Conservation (phyloP, 2,329 filamentous ascomycete species). For the Penicillium aurantiogriseum region DNA sequence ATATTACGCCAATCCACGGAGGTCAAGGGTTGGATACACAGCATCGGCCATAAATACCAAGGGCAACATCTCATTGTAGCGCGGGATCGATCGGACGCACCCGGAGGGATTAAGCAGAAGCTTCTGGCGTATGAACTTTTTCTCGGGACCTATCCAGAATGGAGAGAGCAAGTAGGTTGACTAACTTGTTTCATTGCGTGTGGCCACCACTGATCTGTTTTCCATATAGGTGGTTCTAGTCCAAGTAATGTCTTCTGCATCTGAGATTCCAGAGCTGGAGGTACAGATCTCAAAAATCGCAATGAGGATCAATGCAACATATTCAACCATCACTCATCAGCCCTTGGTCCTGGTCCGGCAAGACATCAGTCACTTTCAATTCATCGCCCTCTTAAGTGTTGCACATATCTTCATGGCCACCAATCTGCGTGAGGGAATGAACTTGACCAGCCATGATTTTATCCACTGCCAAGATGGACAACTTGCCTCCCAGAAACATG, state of each 20-base stretch:
- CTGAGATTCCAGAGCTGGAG: slow-evolving; percentile 79
- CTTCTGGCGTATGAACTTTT: slow-evolving; percentile 87
- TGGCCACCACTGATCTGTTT: background rate
- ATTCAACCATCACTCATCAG: slow-evolving; percentile 85
- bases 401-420: slow-evolving; percentile 91
- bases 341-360: slow-evolving; percentile 89
- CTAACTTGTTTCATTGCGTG: background rate
- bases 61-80: slow-evolving; percentile 89
- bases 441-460: slow-evolving; percentile 89
- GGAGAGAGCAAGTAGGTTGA: slow-evolving; percentile 64
- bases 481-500: slow-evolving; percentile 69
- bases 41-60: slow-evolving; percentile 75
- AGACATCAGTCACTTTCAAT: slow-evolving; percentile 88
- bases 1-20: slow-evolving; percentile 66
- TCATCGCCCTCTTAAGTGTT: slow-evolving; percentile 82
- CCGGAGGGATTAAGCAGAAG: slow-evolving; percentile 89
- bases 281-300: slow-evolving; percentile 88
- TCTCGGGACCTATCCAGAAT: slow-evolving; percentile 84
- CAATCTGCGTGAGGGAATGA: slow-evolving; percentile 94
- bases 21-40: slow-evolving; percentile 73
- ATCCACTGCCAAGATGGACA: slow-evolving; percentile 86
- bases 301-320: slow-evolving; percentile 83
- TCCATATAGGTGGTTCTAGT: slow-evolving; percentile 70
- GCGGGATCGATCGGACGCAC: slow-evolving; percentile 86
- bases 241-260: slow-evolving; percentile 85